Evolutionary conservation across 1,284 basidiomycete genomes (phyloP), one percentile per base, ranked within the genome.

Genomic region (Ganoderma sinense): DNA sequence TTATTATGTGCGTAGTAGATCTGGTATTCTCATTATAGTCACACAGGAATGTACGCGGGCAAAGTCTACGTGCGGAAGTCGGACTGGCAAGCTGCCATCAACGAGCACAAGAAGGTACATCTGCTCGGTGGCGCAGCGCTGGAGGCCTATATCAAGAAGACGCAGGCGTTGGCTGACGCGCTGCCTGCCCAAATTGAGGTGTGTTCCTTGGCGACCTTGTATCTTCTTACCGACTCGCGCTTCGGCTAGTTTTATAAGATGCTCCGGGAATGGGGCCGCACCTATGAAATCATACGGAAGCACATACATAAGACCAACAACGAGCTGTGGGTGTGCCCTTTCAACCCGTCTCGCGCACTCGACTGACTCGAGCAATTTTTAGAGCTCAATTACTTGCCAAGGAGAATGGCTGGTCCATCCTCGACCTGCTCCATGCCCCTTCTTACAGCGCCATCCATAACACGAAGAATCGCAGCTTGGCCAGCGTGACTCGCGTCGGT

Each of bases 51-150:
- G 11, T 61, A 61, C n/a, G 39, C 39, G 36, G 39, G 16, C 2
- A 39, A 53, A 10, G 55, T 43, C 8, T 65, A 31, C 39, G 71
- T 72, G 14, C 71, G 74, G 16, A 70, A 64, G 45, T 56, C 33
- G 1, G 73, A 74, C 36, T 78, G 77, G 77, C 4, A 64, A 13
- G 26, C 63, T 8, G 77, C 77, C 11, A 53, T 75, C n/a, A 71
- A 77, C 55, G 78, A 76, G 55, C 73, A 69, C 64, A 79, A 76
- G 62, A 77, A 73, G 56, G 74, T 70, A 0, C 60, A 60, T 14
- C 13, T 48, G 8, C 71, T 76, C 0, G 67, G 70, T 1, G 55
- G 64, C 0, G 67, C 63, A 1, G 71, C 68, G 4, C 29, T 75
- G 10, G 62, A 64, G 1, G 68, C 67, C 11, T 77, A 76, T n/a